These are phyloP conservation scores for Xerocomus subilludens DNA, from an alignment of 1,284 basidiomycete genomes.

Conservation along the genomic window DNA sequence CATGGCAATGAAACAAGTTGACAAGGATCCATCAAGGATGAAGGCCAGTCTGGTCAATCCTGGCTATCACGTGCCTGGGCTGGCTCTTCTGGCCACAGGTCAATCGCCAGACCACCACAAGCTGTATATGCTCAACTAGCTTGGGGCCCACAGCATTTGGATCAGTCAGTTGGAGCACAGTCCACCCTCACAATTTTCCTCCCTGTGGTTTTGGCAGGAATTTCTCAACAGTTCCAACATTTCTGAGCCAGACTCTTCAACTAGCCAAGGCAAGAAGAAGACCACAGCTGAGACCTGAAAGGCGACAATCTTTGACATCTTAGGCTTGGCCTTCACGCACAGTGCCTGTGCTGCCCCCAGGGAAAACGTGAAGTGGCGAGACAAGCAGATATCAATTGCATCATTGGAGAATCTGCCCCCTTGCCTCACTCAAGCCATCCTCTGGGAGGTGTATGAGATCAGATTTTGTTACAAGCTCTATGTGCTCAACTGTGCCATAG, in stretches of 20 bases:
- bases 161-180: background rate
- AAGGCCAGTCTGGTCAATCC: background rate
- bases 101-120: background rate
- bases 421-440: background rate
- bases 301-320: no score
- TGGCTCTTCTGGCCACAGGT: slow-evolving; percentile 9
- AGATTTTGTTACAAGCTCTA: background rate
- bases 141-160: background rate
- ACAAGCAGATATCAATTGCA: no score
- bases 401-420: no score
- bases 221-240: no score
- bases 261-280: no score
- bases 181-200: background rate
- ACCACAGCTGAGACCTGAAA: no score
- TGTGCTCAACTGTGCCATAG: background rate
- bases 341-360: no score
- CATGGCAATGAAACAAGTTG: background rate
- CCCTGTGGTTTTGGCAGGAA: background rate
- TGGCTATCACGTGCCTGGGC: slow-evolving; percentile 29
- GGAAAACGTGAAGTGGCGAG: no score
- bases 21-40: slow-evolving; percentile 7
- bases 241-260: no score
- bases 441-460: background rate
- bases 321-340: no score
- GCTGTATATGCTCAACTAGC: slow-evolving; percentile 25